Evolutionary conservation across 495 filamentous ascomycete species (phyloP).

Genomic region (Penicillium coffeae): DNA sequence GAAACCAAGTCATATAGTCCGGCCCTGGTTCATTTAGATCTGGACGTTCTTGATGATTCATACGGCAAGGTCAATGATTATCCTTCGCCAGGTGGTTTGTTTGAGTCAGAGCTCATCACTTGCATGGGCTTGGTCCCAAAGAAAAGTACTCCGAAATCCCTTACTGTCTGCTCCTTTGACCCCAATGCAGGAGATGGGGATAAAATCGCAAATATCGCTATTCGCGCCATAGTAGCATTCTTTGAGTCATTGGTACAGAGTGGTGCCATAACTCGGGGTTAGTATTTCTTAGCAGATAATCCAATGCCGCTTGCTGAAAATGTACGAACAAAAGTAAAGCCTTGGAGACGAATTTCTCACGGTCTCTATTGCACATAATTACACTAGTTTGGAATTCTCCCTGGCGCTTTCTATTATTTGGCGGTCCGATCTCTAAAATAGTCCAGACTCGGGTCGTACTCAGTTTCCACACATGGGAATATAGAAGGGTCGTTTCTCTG

Average conservation of each 20-base stretch:
- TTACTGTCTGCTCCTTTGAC: conserved; percentile 25
- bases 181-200: conserved; percentile 25
- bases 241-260: neutral
- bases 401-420: too few relatives aligned
- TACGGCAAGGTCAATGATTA: conserved; percentile 28
- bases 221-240: conserved; percentile 5
- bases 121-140: conserved; percentile 20
- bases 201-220: conserved; percentile 19
- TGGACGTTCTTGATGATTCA: conserved; percentile 19
- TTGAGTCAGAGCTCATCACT: conserved; percentile 15
- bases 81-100: conserved; percentile 19
- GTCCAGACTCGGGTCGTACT: too few relatives aligned
- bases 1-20: conserved; percentile 5
- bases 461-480: too few relatives aligned
- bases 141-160: conserved; percentile 5
- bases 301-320: too few relatives aligned
- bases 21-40: conserved; percentile 23
- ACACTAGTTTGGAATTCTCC: too few relatives aligned
- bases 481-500: too few relatives aligned
- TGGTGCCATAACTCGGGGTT: too few relatives aligned
- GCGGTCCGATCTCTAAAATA: too few relatives aligned
- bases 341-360: too few relatives aligned
- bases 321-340: too few relatives aligned
- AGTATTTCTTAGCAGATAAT: too few relatives aligned
- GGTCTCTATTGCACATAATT: too few relatives aligned